These are phyloP conservation scores for Tuctoria greenei DNA, from an alignment of 176 grass and related monocot species.

Conservation along the genomic window DNA sequence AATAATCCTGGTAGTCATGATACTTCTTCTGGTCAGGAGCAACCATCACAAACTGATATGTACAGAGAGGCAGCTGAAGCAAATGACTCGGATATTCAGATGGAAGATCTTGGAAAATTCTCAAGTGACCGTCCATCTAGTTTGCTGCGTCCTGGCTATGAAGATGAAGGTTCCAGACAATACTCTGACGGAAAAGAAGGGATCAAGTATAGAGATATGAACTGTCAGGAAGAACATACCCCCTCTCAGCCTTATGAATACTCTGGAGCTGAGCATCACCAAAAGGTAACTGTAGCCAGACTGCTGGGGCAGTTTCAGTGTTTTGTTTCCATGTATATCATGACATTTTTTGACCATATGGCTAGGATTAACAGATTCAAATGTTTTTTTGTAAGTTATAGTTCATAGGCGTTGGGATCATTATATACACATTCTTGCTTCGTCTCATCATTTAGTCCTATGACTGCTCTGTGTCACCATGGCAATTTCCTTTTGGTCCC, in stretches of 20 bases:
- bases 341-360: conserved; percentile 11
- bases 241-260: conserved; percentile 41
- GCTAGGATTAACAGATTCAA: conserved; percentile 17
- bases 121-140: conserved; percentile 19
- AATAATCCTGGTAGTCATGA: conserved; percentile 56
- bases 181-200: conserved; percentile 41
- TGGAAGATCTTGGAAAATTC: conserved; percentile 40
- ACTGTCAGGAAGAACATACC: conserved; percentile 41
- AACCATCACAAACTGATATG: conserved; percentile 36
- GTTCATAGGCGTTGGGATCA: conserved; percentile 2
- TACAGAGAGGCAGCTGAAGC: conserved; percentile 36
- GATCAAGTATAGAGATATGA: conserved; percentile 43
- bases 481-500: conserved; percentile 33
- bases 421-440: conserved; percentile 24
- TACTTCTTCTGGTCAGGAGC: conserved; percentile 65
- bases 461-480: conserved; percentile 1
- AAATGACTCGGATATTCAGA: conserved; percentile 33
- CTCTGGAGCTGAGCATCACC: conserved; percentile 22
- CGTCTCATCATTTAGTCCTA: conserved; percentile 12
- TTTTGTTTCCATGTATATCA: conserved; percentile 22
- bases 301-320: neutral
- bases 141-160: conserved; percentile 33
- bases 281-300: conserved; percentile 40
- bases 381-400: neutral
- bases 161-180: conserved; percentile 47